Evolutionary conservation across 2,329 filamentous ascomycete genomes (phyloP).

Genomic region (Arthrobotrys conoides): DNA sequence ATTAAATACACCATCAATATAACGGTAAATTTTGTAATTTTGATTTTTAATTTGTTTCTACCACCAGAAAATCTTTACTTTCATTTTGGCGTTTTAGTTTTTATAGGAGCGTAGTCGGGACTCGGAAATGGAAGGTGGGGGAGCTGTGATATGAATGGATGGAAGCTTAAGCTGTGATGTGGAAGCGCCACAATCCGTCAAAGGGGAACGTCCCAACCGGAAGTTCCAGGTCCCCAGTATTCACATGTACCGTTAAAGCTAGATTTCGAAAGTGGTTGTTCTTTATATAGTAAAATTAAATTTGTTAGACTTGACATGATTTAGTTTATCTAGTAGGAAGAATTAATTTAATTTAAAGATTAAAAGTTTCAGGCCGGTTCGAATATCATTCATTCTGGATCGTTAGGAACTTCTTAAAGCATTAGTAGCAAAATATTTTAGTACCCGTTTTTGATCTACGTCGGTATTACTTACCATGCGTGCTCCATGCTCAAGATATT

Average conservation of each 20-base stretch:
- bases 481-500: not conserved
- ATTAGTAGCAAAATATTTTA: not conserved
- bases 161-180: not conserved
- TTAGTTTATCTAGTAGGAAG: no score
- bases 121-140: constrained; percentile 25
- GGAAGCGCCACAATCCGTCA: constrained; percentile 3
- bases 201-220: not conserved
- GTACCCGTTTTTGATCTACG: not conserved
- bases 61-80: no score
- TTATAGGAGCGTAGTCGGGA: not conserved
- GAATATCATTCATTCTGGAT: constrained; percentile 1
- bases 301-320: not conserved
- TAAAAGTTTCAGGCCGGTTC: constrained; percentile 23
- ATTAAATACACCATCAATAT: no score
- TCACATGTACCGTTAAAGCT: not conserved
- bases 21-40: no score
- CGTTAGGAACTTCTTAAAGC: constrained; percentile 5
- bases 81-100: no score
- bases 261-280: not conserved
- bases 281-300: constrained; percentile 4
- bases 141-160: not conserved
- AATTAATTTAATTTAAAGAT: no score
- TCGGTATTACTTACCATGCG: not conserved
- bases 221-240: not conserved
- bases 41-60: no score